Evolutionary conservation across 176 grass and related monocot species (phyloP).

Genomic region (Alopecurus myosuroides): DNA sequence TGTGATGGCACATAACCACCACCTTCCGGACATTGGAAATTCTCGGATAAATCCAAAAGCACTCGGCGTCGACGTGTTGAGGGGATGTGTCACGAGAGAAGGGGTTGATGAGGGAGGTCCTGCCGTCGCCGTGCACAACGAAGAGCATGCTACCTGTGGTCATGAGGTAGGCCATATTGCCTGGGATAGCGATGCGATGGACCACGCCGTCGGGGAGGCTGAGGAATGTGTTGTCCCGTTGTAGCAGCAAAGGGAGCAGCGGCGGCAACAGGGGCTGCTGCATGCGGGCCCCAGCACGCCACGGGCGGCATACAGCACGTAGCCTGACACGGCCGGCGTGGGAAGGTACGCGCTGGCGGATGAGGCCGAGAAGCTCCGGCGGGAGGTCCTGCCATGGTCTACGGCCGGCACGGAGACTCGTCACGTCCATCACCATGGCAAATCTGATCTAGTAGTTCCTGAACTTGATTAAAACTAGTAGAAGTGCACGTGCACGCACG

Average conservation of each 20-base stretch:
- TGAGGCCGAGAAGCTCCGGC: neutral
- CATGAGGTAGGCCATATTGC: neutral
- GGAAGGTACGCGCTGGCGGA: neutral
- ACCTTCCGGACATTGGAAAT: neutral
- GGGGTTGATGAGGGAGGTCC: too few species aligned
- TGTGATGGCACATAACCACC: neutral
- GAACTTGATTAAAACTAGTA: too few species aligned
- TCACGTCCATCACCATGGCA: neutral
- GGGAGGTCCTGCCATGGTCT: slow-evolving; percentile 20
- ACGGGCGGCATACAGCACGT: neutral
- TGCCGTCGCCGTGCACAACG: too few species aligned
- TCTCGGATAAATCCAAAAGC: neutral
- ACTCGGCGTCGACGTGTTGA: neutral
- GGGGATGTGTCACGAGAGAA: too few species aligned
- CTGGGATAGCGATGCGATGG: neutral
- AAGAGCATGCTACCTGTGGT: too few species aligned
- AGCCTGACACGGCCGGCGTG: slow-evolving; percentile 1
- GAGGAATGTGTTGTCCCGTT: neutral
- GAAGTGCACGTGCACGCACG: too few species aligned
- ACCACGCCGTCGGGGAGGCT: neutral
- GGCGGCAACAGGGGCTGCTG: neutral
- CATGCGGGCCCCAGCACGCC: neutral
- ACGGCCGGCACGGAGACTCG: neutral
- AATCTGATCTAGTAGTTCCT: too few species aligned
- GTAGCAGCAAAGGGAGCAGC: neutral